Evolutionary conservation across 768 basidiomycete species (phyloP), one percentile per base, ranked within the genome.

Genomic region (Agaricus bisporus): DNA sequence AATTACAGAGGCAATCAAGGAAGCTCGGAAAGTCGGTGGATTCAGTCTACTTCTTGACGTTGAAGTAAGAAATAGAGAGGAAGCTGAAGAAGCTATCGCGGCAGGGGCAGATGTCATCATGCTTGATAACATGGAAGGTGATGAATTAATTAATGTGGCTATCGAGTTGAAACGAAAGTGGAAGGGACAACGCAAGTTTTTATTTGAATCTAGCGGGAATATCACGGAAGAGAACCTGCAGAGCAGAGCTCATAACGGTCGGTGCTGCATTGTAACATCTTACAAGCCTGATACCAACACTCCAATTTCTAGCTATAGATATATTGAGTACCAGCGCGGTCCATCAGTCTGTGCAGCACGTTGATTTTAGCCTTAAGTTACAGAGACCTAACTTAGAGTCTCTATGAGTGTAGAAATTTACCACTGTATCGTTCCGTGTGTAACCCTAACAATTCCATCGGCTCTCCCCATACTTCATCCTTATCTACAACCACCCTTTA

Each of bases 321-420:
- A 95, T 98, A 62, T 62, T 97, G 68, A 89, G 94, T 71, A 94
- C 92, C 39, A 94, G 91, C 56, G 80, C 76, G 8, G 89, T 94
- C 22, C 93, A 95, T 60, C 91, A 98, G 68, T 91, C 89, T 1
- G 91, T 91, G 22, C 91, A 83, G 59, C 94, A 97, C 64, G 85
- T 98, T 57, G 97, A 98, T 67, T 99, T 95, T 68, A 97, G 93
- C 63, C 76, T 99, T 62, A 98, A 98, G 79, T 86, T 98, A 57
- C 93, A 95, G 69, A 78, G 78, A 60, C 78, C 81, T 9, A 75
- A 75, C 53, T 41, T 17, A 10, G 44, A 6, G 12, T 37, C 51
- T 8, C 17, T 39, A 14, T 51, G 48, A 42, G 22, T 46, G 5
- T 41, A 43, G 41, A 10, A 29, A 29, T 7, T 10, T 28, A 14